Evolutionary conservation across 2,329 filamentous ascomycete genomes (phyloP), one percentile per base, ranked within the genome.

Genomic region (Hymenoscyphus repandus): DNA sequence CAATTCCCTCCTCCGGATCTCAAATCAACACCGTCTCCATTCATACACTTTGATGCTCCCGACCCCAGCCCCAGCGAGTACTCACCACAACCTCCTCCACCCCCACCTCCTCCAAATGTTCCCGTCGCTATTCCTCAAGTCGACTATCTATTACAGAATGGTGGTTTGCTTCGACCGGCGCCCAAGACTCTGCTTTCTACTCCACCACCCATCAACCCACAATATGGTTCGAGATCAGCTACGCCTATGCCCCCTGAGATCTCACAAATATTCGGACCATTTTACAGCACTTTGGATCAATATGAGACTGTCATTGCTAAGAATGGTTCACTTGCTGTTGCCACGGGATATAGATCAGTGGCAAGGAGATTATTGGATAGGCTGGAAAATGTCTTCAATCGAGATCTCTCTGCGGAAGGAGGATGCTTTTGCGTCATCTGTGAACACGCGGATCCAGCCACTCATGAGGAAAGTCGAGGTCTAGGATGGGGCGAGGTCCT

Each of bases 401-500:
- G 93, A 53, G 92, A 97, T 64, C 84, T 99, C 33, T 91, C 91
- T 0, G 83, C 83, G 0, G 84, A 96, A 62, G 83, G 22, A 27
- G 22, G 85, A n/a, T 97, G 92, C 66, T 73, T 76, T 39, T 97
- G 92, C 67, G 74, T 93, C 50, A 88, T 96, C 75, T 97, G 92
- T 64, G 71, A 71, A 3, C 72, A 79, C 34, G 77, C 83, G 34
- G 79, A 85, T 13, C 48, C 55, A 22, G 50, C 55, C 20, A 50
- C 42, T 30, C 54, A 61, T 31, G 62, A 77, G 27, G 72, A 73
- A 33, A 80, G 83, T 55, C 78, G 76, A 49, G 91, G 90, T 2
- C 76, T 96, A 30, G 93, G 89, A 55, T 99, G 92, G 92, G 92
- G 93, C 9, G 92, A 97, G 66, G 90, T 97, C 11, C 72, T 99